phyloP scores from a whole-genome alignment of 2,329 filamentous ascomycete species.

The Alternaria ethzedia region DNA sequence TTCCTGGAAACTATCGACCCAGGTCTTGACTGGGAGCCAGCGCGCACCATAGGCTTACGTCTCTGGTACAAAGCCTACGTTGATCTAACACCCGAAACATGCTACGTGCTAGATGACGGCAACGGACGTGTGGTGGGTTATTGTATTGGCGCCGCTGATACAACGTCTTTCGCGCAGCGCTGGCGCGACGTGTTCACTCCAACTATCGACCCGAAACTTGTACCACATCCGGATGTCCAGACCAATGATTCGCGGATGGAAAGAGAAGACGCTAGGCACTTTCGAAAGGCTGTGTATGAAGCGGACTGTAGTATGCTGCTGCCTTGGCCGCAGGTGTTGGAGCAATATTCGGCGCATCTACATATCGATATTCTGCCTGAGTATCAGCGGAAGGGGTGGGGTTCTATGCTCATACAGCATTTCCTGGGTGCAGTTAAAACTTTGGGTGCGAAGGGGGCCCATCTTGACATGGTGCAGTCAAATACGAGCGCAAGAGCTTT shows the following conservation, averaged over 20 bases:
- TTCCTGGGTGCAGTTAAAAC: slow-evolving; percentile 30
- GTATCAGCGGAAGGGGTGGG: slow-evolving; percentile 43
- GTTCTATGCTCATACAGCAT: slow-evolving; percentile 33
- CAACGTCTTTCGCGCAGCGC: slow-evolving; percentile 28
- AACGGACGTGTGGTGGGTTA: slow-evolving; percentile 46
- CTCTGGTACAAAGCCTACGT: slow-evolving; percentile 46
- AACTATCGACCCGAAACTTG: slow-evolving; percentile 22
- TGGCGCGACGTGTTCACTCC: slow-evolving; percentile 40
- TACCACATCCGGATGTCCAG: slow-evolving; percentile 18
- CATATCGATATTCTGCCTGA: slow-evolving; percentile 48
- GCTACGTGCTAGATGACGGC: slow-evolving; percentile 46
- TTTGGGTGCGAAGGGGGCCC: slow-evolving; percentile 38
- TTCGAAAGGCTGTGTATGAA: slow-evolving; percentile 26
- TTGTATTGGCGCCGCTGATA: slow-evolving; percentile 44
- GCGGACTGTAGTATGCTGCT: slow-evolving; percentile 35
- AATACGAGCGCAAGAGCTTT: slow-evolving; percentile 39
- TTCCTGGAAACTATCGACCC: slow-evolving; percentile 34
- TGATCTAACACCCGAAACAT: slow-evolving; percentile 34
- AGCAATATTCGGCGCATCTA: slow-evolving; percentile 45
- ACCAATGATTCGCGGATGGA: slow-evolving; percentile 24
- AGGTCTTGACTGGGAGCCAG: slow-evolving; percentile 31
- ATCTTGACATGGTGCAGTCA: slow-evolving; percentile 45
- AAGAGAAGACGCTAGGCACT: slow-evolving; percentile 18
- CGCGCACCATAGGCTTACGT: slow-evolving; percentile 38
- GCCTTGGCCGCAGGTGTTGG: slow-evolving; percentile 21